phyloP scores from a whole-genome alignment of 495 filamentous ascomycete species.

The Viridothelium virens region DNA sequence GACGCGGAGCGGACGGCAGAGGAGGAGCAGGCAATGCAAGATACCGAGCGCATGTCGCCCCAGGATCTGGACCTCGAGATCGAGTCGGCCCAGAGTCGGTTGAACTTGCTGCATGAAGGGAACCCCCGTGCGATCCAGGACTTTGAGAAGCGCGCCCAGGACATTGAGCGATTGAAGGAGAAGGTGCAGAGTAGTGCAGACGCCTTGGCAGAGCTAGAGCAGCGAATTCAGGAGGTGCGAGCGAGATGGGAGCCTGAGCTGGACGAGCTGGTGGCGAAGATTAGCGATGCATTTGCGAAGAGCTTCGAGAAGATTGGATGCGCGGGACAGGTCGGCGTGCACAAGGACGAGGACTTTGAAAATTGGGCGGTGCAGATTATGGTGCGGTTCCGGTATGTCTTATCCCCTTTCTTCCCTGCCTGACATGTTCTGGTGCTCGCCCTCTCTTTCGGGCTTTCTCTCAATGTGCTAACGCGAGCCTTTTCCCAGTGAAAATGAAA shows the following conservation, averaged over 20 bases:
- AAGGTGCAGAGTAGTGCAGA: conserved; percentile 41
- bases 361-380: conserved; percentile 89
- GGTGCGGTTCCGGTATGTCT: conserved; percentile 77
- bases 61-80: conserved; percentile 70
- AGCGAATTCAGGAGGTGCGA: conserved; percentile 52
- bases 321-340: conserved; percentile 79
- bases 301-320: conserved; percentile 92
- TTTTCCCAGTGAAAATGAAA: conserved; percentile 60
- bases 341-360: conserved; percentile 79
- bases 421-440: conserved; percentile 10
- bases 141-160: conserved; percentile 60
- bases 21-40: conserved; percentile 29
- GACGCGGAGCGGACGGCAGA: conserved; percentile 26
- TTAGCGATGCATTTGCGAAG: conserved; percentile 80
- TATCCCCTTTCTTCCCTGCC: background rate
- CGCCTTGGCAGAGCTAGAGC: conserved; percentile 44
- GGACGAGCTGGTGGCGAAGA: conserved; percentile 66
- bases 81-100: conserved; percentile 59
- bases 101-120: conserved; percentile 72
- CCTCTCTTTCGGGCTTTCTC: background rate
- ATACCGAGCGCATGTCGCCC: conserved; percentile 40
- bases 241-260: conserved; percentile 74
- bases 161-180: conserved; percentile 48
- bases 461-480: conserved; percentile 6
- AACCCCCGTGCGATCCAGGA: conserved; percentile 65